A percentile compares a stretch with the other conserved stretches of the same genome.
These are phyloP conservation scores for Fusarium sp. DNA, from an alignment of 2,329 filamentous ascomycete species.

Conservation along the genomic window DNA sequence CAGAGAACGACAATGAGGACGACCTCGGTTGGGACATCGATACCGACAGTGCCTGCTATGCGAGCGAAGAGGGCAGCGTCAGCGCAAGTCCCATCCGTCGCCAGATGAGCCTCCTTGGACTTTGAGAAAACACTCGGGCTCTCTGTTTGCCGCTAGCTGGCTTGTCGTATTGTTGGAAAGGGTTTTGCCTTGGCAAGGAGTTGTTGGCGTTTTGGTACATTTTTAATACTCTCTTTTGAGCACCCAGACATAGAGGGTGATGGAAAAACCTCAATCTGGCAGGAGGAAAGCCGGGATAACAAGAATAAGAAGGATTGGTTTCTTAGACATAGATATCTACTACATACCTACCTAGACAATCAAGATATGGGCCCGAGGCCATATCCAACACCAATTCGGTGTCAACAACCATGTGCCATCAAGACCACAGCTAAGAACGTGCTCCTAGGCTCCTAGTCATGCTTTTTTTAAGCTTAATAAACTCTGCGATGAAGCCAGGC, in stretches of 20 bases:
- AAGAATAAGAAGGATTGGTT: not conserved
- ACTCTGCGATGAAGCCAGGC: too few relatives aligned
- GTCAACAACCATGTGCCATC: not conserved
- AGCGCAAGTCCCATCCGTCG: constrained; percentile 75
- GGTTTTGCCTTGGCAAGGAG: constrained; percentile 33
- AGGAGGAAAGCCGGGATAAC: not conserved
- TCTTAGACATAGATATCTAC: not conserved
- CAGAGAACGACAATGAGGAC: constrained; percentile 58
- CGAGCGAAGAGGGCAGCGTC: constrained; percentile 78
- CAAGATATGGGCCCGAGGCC: not conserved
- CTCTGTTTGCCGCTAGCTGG: not conserved
- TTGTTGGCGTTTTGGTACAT: constrained; percentile 33
- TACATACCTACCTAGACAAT: not conserved
- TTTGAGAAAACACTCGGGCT: constrained; percentile 33
- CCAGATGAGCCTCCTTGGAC: constrained; percentile 78
- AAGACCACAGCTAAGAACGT: not conserved
- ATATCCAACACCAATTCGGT: not conserved
- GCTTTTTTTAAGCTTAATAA: too few relatives aligned
- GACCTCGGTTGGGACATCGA: constrained; percentile 91
- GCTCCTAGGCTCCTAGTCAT: too few relatives aligned
- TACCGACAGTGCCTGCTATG: constrained; percentile 79
- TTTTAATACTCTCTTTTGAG: constrained; percentile 10
- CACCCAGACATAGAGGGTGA: not conserved
- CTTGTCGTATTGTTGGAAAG: constrained; percentile 7
- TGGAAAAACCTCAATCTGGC: constrained; percentile 7